A percentile compares a stretch with the other conserved stretches of the same genome.
These are phyloP conservation scores for Fusarium sacchari DNA, from an alignment of 2,329 filamentous ascomycete genomes.

Conservation along the genomic window DNA sequence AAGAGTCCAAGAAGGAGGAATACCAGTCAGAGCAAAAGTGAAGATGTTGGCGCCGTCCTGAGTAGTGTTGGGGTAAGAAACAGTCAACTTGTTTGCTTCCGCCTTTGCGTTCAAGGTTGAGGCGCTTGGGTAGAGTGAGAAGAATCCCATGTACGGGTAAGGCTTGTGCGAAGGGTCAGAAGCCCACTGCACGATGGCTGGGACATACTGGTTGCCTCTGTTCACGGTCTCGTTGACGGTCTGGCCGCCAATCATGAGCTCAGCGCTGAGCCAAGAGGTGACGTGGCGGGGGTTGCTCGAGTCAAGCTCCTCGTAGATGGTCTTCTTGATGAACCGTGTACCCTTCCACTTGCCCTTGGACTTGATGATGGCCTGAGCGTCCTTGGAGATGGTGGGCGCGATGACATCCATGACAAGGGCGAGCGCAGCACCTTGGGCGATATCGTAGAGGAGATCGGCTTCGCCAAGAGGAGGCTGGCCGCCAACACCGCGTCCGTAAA, in stretches of 20 bases:
- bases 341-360: slow-evolving; percentile 49
- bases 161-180: slow-evolving; percentile 3
- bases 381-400: slow-evolving; percentile 49
- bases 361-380: slow-evolving; percentile 44
- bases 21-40: slow-evolving; percentile 8
- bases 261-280: slow-evolving; percentile 54
- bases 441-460: slow-evolving; percentile 3
- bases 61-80: slow-evolving; percentile 11
- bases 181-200: slow-evolving; percentile 7
- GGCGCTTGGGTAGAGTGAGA: slow-evolving; percentile 3
- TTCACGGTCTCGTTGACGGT: slow-evolving; percentile 50
- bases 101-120: slow-evolving; percentile 4
- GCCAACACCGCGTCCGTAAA: slow-evolving; percentile 1
- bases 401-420: slow-evolving; percentile 47
- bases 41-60: slow-evolving; percentile 13
- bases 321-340: slow-evolving; percentile 49
- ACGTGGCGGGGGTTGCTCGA: slow-evolving; percentile 45
- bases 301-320: slow-evolving; percentile 49
- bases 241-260: slow-evolving; percentile 56
- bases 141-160: slow-evolving; percentile 12
- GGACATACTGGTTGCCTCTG: slow-evolving; percentile 51
- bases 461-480: slow-evolving; percentile 11
- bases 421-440: not conserved
- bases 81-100: not conserved
- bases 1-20: slow-evolving; percentile 16